Percentiles rank a stretch among this genome's conserved stretches.
These are phyloP conservation scores for Paraurostyla sp. DNA, from an alignment of 73 alveolate species.

Conservation along the genomic window DNA sequence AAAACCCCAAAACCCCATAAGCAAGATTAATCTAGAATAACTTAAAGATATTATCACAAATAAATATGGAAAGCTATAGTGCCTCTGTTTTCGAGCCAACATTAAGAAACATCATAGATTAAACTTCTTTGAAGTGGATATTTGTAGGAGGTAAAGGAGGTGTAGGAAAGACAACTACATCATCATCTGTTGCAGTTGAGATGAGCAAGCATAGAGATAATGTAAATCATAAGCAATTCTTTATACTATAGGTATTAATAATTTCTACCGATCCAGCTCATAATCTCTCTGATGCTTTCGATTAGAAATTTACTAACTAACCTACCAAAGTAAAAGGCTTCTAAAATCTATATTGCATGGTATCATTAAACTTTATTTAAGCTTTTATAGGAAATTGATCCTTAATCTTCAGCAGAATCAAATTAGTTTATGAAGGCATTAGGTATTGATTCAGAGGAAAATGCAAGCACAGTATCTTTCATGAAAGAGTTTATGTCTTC, in stretches of 20 bases:
- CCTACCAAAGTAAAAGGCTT: constrained; percentile 95
- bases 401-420: constrained; percentile 78
- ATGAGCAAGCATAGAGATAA: constrained; percentile 85
- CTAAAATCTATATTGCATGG: constrained; percentile 96
- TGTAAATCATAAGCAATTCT: constrained; percentile 1
- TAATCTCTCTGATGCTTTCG: constrained; percentile 98
- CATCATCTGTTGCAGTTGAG: constrained; percentile 88
- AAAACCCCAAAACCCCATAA: constrained; percentile 3
- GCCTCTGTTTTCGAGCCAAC: constrained; percentile 66
- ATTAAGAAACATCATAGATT: constrained; percentile 81
- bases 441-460: constrained; percentile 90
- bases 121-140: constrained; percentile 94
- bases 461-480: constrained; percentile 55
- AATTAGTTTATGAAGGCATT: constrained; percentile 75
- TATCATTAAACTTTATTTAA: constrained; percentile 66
- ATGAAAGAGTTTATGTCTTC: constrained; percentile 94
- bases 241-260: constrained; percentile 85
- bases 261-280: constrained; percentile 99
- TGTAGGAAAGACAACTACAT: constrained; percentile 95
- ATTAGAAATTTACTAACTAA: constrained; percentile 93
- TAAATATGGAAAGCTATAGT: background rate
- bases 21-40: background rate
- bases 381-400: constrained; percentile 91
- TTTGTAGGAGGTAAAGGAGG: constrained; percentile 99
- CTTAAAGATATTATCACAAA: background rate